phyloP scores from a whole-genome alignment of 352 stramenopile genomes.

The Peronosclerospora sorghi region DNA sequence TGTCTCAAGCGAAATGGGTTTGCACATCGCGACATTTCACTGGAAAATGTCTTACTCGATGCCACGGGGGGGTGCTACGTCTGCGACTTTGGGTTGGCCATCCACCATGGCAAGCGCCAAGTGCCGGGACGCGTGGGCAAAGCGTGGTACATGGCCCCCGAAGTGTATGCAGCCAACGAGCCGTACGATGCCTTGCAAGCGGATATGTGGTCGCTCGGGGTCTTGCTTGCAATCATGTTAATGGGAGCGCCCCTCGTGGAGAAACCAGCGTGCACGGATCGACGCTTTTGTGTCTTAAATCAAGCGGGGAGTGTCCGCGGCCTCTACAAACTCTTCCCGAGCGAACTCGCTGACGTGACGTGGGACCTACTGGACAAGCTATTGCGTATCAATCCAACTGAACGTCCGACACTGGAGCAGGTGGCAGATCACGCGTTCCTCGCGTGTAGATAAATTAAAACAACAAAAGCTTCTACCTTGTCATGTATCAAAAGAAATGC shows the following conservation, averaged over 20 bases:
- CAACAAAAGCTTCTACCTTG: too few relatives aligned
- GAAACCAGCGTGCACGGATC: conserved; percentile 23
- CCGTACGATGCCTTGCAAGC: conserved; percentile 31
- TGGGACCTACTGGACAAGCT: conserved; percentile 22
- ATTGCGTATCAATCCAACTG: conserved; percentile 19
- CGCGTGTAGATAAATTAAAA: not conserved
- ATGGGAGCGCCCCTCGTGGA: conserved; percentile 36
- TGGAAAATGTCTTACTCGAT: conserved; percentile 23
- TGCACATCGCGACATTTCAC: conserved; percentile 49
- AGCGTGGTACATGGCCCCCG: conserved; percentile 55
- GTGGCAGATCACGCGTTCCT: conserved; percentile 30
- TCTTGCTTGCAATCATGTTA: conserved; percentile 55
- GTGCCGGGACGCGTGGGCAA: conserved; percentile 39
- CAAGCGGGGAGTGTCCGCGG: conserved; percentile 26
- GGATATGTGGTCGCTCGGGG: conserved; percentile 54
- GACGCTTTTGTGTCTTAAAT: conserved; percentile 28
- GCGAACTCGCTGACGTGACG: conserved; percentile 11
- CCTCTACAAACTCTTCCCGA: conserved; percentile 33
- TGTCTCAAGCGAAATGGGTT: conserved; percentile 34
- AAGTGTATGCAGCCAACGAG: conserved; percentile 34
- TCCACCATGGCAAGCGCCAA: conserved; percentile 12
- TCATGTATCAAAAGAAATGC: too few relatives aligned
- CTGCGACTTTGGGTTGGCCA: conserved; percentile 45
- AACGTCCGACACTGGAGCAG: conserved; percentile 29
- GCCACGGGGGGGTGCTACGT: conserved; percentile 28